Evolutionary conservation across 148 eudicot genomes (phyloP).

Genomic region (Heliosperma pusillum): DNA sequence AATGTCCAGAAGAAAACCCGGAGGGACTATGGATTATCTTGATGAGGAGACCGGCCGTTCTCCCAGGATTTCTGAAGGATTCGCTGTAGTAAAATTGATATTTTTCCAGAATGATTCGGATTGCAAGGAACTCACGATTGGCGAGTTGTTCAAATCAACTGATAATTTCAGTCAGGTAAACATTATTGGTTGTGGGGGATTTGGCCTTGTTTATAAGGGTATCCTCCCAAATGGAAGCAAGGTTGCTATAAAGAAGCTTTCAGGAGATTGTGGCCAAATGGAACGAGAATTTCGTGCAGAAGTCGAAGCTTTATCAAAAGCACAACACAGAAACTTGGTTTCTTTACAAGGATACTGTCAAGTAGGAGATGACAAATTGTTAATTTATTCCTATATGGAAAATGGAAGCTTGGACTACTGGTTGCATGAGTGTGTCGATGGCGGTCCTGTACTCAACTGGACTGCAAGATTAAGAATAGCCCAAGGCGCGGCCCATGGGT

Average conservation of each 20-base stretch:
- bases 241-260: constrained; percentile 83
- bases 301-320: constrained; percentile 84
- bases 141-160: constrained; percentile 64
- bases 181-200: constrained; percentile 89
- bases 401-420: constrained; percentile 91
- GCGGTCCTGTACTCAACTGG: constrained; percentile 60
- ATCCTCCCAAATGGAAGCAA: constrained; percentile 59
- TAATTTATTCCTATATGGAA: constrained; percentile 85
- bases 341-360: constrained; percentile 81
- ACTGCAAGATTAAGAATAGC: constrained; percentile 62
- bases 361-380: constrained; percentile 62
- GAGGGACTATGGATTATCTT: constrained; percentile 31
- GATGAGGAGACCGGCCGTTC: constrained; percentile 45
- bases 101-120: constrained; percentile 55
- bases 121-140: constrained; percentile 64
- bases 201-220: constrained; percentile 86
- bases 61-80: constrained; percentile 45
- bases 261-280: constrained; percentile 95
- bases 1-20: constrained; percentile 37
- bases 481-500: constrained; percentile 54
- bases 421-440: constrained; percentile 78
- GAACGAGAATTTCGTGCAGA: constrained; percentile 94
- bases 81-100: constrained; percentile 52
- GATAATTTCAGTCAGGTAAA: constrained; percentile 75
- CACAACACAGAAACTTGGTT: constrained; percentile 85